Evolutionary conservation across 73 alveolate species (phyloP).

Genomic region (Breviolum minutum): DNA sequence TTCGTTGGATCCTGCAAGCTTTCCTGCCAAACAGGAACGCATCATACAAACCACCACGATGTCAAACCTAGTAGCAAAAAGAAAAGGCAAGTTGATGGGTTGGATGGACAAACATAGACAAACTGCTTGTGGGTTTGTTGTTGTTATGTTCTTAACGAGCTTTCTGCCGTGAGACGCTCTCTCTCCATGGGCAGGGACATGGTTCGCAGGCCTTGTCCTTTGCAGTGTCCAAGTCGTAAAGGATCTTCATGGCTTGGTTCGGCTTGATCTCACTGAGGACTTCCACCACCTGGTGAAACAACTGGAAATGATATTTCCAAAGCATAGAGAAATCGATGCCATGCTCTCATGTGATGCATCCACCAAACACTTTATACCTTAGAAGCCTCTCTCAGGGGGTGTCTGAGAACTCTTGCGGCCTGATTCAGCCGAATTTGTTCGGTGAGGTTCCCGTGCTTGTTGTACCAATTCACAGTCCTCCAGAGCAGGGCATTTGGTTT

Average conservation of each 20-base stretch:
- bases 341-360: too few relatives aligned
- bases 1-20: conserved; percentile 71
- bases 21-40: neutral
- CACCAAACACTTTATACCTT: too few relatives aligned
- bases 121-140: too few relatives aligned
- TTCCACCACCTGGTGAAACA: conserved; percentile 18
- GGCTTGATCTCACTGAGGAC: conserved; percentile 81
- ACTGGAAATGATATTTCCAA: too few relatives aligned
- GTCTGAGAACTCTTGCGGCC: neutral
- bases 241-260: conserved; percentile 86
- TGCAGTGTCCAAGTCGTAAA: conserved; percentile 81
- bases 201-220: conserved; percentile 56
- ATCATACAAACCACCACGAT: neutral
- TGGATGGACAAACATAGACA: neutral
- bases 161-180: too few relatives aligned
- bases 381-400: neutral
- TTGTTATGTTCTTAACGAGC: too few relatives aligned
- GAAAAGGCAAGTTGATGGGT: neutral
- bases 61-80: neutral
- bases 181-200: too few relatives aligned
- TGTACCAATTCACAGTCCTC: conserved; percentile 90
- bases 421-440: conserved; percentile 48
- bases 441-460: conserved; percentile 79
- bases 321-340: too few relatives aligned
- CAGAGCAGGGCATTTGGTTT: neutral